phyloP scores from a whole-genome alignment of 495 filamentous ascomycete genomes.

The Pseudomonodictys pantanalensis region DNA sequence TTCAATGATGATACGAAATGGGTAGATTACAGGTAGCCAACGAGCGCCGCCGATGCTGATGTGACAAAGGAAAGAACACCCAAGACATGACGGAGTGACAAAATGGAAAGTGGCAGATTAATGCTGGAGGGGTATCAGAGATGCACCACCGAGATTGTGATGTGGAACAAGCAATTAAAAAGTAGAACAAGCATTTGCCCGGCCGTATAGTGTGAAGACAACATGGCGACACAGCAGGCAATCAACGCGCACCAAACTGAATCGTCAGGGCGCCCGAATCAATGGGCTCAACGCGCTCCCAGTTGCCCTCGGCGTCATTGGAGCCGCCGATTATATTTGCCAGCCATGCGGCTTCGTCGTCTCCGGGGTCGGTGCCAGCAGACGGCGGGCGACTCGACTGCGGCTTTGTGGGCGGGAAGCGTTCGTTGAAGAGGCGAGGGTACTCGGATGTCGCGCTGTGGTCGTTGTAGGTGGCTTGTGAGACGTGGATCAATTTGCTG shows the following conservation, averaged over 20 bases:
- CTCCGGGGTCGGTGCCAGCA: slow-evolving; percentile 4
- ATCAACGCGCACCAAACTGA: slow-evolving; percentile 27
- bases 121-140: slow-evolving; percentile 16
- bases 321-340: slow-evolving; percentile 21
- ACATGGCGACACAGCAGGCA: neutral
- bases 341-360: slow-evolving; percentile 32
- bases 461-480: slow-evolving; percentile 30
- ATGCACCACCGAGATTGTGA: neutral
- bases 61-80: slow-evolving; percentile 19
- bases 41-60: slow-evolving; percentile 5
- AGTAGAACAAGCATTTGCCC: neutral
- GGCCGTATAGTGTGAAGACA: neutral
- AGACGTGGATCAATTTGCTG: slow-evolving; percentile 36
- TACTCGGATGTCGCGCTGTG: slow-evolving; percentile 32
- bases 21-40: neutral
- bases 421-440: slow-evolving; percentile 34
- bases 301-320: slow-evolving; percentile 20
- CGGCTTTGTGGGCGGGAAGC: slow-evolving; percentile 22
- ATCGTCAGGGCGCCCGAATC: slow-evolving; percentile 28
- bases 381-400: slow-evolving; percentile 21
- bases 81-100: slow-evolving; percentile 2
- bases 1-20: neutral
- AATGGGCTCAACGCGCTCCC: slow-evolving; percentile 29
- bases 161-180: slow-evolving; percentile 6
- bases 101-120: too few relatives aligned